Evolutionary conservation across 129 eudicot genomes (phyloP).

Genomic region (Artemisia annua): DNA sequence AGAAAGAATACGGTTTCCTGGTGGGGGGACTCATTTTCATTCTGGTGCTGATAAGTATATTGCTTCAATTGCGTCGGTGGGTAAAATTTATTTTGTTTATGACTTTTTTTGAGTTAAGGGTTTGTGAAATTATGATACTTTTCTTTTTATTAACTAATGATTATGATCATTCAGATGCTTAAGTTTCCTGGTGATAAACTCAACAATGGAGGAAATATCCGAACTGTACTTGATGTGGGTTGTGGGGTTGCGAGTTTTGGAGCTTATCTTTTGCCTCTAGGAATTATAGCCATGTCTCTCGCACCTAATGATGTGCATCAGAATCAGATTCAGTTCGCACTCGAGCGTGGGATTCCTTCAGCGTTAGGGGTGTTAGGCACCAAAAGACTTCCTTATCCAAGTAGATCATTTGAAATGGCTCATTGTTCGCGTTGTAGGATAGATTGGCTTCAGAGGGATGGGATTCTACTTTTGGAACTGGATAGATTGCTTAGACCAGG

Average conservation of each 20-base stretch:
- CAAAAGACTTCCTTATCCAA: slow-evolving; percentile 79
- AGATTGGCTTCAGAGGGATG: slow-evolving; percentile 95
- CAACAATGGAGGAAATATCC: slow-evolving; percentile 70
- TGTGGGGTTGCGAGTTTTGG: slow-evolving; percentile 95
- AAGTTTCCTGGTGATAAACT: slow-evolving; percentile 78
- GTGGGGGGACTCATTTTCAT: slow-evolving; percentile 95
- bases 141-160: not conserved
- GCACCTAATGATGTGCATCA: slow-evolving; percentile 92
- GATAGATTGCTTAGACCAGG: slow-evolving; percentile 92
- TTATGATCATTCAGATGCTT: slow-evolving; percentile 53
- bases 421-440: slow-evolving; percentile 93
- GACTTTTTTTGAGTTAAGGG: not conserved
- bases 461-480: slow-evolving; percentile 69
- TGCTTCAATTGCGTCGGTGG: slow-evolving; percentile 69
- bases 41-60: slow-evolving; percentile 86
- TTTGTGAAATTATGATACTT: not conserved
- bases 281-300: slow-evolving; percentile 75
- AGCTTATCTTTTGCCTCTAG: slow-evolving; percentile 75
- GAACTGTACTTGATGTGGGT: slow-evolving; percentile 80
- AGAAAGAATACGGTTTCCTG: slow-evolving; percentile 78
- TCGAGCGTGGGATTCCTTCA: slow-evolving; percentile 85
- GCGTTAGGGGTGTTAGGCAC: slow-evolving; percentile 86
- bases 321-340: slow-evolving; percentile 86
- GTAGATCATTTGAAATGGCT: slow-evolving; percentile 84
- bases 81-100: slow-evolving; percentile 7